Evolutionary conservation across 331 rosid genomes (phyloP), one percentile per base, ranked within the genome.

Genomic region (Acacia concinna): DNA sequence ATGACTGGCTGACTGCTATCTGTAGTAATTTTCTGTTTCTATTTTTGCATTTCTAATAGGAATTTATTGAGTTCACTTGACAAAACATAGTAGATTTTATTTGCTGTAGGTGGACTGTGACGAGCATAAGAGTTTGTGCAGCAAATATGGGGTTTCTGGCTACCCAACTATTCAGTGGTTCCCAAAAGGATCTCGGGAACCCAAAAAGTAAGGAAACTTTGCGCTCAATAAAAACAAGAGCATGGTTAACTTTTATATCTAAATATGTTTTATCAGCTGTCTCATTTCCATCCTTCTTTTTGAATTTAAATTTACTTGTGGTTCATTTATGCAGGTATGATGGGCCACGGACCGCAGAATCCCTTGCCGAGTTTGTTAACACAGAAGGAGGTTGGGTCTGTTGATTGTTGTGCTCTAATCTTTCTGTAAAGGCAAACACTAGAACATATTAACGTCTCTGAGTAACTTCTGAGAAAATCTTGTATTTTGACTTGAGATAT

Each of bases 351-450:
- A 85, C 87, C 25, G 89, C 97, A 47, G 99, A 96, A 69, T 84
- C 97, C 71, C 98, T 93, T 80, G 83, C 85, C 20, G 99, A 93
- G 84, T 96, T 81, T 86, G 91, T 96, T 32, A 96, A 96, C 28
- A 88, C 86, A 5, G 98, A 91, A 89, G 97, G 81, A 93, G 98
- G 99, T 95, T 88, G 47, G 40, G 25, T 71, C 68, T 81, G 20
- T 25, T 14, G 65, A 72, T 47, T 38, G 35, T 27, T 63, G 37
- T 15, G 56, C 17, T 72, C 38, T 46, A 34, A 68, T 77, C 73
- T 59, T 57, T 66, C 40, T 66, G 27, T 38, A 44, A 73, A 78
- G 67, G 34, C 37, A 38, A 75, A 69, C 6, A 23, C 74, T 40
- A 23, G 30, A 44, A 27, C 38, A 44, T 15, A 17, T 44, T 14